Evolutionary conservation across 371 early-diverging fungal species (phyloP).

Genomic region (Syncephalastrum monosporum): DNA sequence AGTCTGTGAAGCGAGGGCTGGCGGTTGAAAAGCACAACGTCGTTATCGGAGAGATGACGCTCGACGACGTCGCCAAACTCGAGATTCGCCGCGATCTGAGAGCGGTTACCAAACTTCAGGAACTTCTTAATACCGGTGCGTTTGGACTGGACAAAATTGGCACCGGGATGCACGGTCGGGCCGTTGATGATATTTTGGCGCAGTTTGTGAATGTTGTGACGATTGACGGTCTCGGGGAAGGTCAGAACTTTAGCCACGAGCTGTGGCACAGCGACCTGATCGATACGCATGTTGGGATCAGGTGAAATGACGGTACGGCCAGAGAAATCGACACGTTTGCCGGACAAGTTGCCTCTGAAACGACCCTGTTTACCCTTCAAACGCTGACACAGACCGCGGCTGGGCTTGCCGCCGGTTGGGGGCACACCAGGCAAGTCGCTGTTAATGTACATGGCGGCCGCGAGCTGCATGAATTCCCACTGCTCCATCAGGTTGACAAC

Average conservation of each 20-base stretch:
- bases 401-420: slow-evolving; percentile 67
- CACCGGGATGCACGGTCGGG: slow-evolving; percentile 93
- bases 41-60: slow-evolving; percentile 95
- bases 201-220: slow-evolving; percentile 85
- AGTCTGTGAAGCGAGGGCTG: slow-evolving; percentile 99
- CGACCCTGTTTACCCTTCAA: slow-evolving; percentile 99
- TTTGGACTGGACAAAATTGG: slow-evolving; percentile 77
- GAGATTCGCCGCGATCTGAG: slow-evolving; percentile 71
- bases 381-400: slow-evolving; percentile 94
- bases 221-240: slow-evolving; percentile 95
- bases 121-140: slow-evolving; percentile 59
- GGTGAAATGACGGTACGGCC: slow-evolving; percentile 99
- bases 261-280: slow-evolving; percentile 97
- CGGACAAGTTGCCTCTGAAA: slow-evolving; percentile 99
- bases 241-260: slow-evolving; percentile 96
- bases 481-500: slow-evolving; percentile 87
- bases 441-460: slow-evolving; percentile 97
- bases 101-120: slow-evolving; percentile 76
- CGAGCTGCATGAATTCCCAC: slow-evolving; percentile 98
- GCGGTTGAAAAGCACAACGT: slow-evolving; percentile 99
- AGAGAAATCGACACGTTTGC: slow-evolving; percentile 99
- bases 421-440: slow-evolving; percentile 91
- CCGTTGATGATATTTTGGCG: slow-evolving; percentile 88
- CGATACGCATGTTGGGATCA: slow-evolving; percentile 99
- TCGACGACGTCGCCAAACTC: slow-evolving; percentile 96